A percentile compares a stretch with the other conserved stretches of the same genome.
Conservation (phyloP, 2,329 filamentous ascomycete genomes). For the Orbilia ellipsospora region DNA sequence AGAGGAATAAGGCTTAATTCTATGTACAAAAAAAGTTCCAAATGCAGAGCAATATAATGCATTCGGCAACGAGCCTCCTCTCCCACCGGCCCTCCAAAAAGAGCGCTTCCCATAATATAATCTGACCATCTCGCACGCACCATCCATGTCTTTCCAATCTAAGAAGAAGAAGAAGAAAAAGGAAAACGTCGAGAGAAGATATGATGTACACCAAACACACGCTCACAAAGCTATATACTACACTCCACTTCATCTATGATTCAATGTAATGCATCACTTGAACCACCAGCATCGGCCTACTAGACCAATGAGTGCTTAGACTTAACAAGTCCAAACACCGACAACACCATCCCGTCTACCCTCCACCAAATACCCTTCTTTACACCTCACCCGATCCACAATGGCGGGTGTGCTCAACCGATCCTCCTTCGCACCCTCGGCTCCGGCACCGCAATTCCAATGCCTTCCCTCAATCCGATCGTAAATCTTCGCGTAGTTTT, state of each 20-base stretch:
- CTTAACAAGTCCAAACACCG: slow-evolving; percentile 86
- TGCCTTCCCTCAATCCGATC: slow-evolving; percentile 95
- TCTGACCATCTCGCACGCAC: no score
- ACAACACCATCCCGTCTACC: slow-evolving; percentile 87
- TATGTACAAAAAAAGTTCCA: slow-evolving; percentile 25
- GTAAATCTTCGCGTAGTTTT: slow-evolving; percentile 96
- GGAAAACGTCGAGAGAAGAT: no score
- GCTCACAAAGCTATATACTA: no score
- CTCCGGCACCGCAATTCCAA: slow-evolving; percentile 93
- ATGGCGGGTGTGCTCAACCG: slow-evolving; percentile 66
- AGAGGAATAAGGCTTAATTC: slow-evolving; percentile 7
- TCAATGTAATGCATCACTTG: neutral
- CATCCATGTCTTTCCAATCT: slow-evolving; percentile 3
- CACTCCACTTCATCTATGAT: slow-evolving; percentile 5
- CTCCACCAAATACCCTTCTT: slow-evolving; percentile 93
- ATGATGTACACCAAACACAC: no score
- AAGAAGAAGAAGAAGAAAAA: neutral
- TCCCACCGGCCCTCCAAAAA: neutral
- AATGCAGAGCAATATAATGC: neutral
- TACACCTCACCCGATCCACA: slow-evolving; percentile 87
- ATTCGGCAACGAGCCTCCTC: neutral
- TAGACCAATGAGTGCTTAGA: slow-evolving; percentile 44
- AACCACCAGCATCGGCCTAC: neutral
- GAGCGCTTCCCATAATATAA: no score
- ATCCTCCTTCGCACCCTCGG: slow-evolving; percentile 73